Base-by-base conservation (phyloP, 116 monocot genomes). In the Dioscorea cayenensis region DNA sequence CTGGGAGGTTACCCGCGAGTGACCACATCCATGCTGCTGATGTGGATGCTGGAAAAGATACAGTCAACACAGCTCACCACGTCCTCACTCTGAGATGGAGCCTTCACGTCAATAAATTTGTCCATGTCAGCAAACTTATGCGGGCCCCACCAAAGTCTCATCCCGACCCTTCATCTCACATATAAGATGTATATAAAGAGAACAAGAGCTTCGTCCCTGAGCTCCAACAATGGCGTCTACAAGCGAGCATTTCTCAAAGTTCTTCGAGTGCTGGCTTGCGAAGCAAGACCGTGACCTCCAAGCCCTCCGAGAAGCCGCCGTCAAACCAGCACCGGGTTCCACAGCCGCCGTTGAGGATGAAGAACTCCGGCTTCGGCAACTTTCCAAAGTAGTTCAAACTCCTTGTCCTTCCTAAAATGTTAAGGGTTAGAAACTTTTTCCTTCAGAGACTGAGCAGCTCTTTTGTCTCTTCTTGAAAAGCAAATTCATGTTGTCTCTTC, bases 381-480 rank as follows among this genome's bases (percentile, higher is more conserved):
- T 58, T 70, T 77, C 37, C 51, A 73, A 36, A 77, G 51, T 49
- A 66, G 64, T 38, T 81, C 77, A 49, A 77, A 48, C 32, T 76
- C 81, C 43, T 73, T 73, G 65, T 81, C 77, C 58, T 68, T 70
- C 58, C 67, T 81, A 35, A 81, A 66, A 76, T 67, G 66, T 63
- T 50, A 69, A 63, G 51, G 60, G 16, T 16, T 69, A 14, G 71
- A 77, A 35, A 73, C 72, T 66, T 77, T 77, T 32, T 71, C 77
- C 65, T 80, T 80, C 14, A 75, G 63, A 73, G 51, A 49, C 73
- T 81, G 37, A 77, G 77, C 38, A 92, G 62, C 67, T 96, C 82
- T 69, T 96, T 92, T 25, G 92, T 96, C 70, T 77, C 84, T 79
- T 92, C 80, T 22, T 90, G 90, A 71, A 96, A 72, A 65, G 84